These are phyloP conservation scores for Martiniozyma asiatica DNA, from an alignment of 1,139 yeast species.

Conservation along the genomic window DNA sequence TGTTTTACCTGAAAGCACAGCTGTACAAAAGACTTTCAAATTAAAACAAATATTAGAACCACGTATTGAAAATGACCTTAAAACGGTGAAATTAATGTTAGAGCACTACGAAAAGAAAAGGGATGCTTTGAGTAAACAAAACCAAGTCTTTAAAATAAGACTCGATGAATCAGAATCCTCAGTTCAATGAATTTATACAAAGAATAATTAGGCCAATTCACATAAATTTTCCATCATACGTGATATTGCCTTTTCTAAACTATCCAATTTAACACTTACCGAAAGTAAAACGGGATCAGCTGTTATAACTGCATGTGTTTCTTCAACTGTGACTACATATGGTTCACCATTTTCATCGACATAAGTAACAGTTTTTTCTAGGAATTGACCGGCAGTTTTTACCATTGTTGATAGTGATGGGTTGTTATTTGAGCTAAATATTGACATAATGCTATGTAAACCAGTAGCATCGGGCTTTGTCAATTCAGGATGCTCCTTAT, in stretches of 20 bases:
- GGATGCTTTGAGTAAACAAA: conserved; percentile 10
- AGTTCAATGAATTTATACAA: too few species aligned
- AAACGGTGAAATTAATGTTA: conserved; percentile 9
- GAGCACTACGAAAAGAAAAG: conserved; percentile 11
- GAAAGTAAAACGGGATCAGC: conserved; percentile 24
- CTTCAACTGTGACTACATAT: conserved; percentile 19
- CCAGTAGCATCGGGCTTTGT: conserved; percentile 4
- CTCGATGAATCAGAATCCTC: too few species aligned
- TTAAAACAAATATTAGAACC: conserved; percentile 15
- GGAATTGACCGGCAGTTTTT: conserved; percentile 17
- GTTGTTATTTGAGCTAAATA: conserved; percentile 15
- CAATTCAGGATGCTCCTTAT: conserved; percentile 2
- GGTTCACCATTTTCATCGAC: conserved; percentile 18
- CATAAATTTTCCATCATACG: conserved; percentile 17
- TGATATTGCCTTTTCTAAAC: conserved; percentile 19
- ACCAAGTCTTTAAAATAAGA: conserved; percentile 9
- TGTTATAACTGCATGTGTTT: conserved; percentile 21
- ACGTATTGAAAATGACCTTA: conserved; percentile 12
- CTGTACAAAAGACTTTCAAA: conserved; percentile 11
- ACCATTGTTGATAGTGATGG: conserved; percentile 20
- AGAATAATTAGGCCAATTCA: too few species aligned
- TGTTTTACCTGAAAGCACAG: conserved; percentile 17
- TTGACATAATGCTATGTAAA: conserved; percentile 8
- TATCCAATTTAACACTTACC: conserved; percentile 21
- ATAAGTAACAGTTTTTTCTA: conserved; percentile 21